phyloP scores from a whole-genome alignment of 352 stramenopile genomes.

The Globisporangium nunn region DNA sequence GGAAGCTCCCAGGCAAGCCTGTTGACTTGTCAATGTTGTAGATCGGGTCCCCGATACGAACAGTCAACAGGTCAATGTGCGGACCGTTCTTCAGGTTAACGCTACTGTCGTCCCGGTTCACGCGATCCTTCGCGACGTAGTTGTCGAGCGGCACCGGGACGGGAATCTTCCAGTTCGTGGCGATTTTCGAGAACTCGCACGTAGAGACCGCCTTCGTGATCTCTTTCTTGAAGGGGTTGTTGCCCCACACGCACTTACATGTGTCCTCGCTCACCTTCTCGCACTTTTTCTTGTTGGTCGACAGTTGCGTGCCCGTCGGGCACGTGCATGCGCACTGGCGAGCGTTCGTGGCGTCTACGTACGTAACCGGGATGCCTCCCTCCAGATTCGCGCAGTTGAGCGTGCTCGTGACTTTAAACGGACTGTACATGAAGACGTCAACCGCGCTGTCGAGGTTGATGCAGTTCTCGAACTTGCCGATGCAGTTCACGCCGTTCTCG shows the following conservation, averaged over 20 bases:
- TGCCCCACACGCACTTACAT: conserved; percentile 38
- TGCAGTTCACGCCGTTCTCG: conserved; percentile 17
- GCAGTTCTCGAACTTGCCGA: conserved; percentile 19
- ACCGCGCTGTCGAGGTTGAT: conserved; percentile 27
- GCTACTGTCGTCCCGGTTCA: conserved; percentile 15
- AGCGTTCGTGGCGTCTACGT: conserved; percentile 21
- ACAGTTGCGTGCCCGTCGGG: conserved; percentile 25
- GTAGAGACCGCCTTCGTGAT: conserved; percentile 8
- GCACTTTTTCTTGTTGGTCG: conserved; percentile 18
- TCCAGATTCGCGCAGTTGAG: conserved; percentile 29
- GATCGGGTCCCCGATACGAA: not conserved
- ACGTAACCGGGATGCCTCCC: conserved; percentile 35
- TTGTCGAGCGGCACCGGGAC: conserved; percentile 45
- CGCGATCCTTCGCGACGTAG: conserved; percentile 36
- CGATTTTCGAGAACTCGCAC: conserved; percentile 17
- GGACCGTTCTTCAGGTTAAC: not conserved
- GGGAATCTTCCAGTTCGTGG: conserved; percentile 20
- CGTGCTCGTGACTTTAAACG: conserved; percentile 36
- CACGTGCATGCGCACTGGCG: conserved; percentile 54
- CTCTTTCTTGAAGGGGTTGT: conserved; percentile 10
- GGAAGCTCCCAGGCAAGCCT: not conserved
- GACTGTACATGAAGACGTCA: conserved; percentile 65
- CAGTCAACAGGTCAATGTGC: conserved; percentile 4
- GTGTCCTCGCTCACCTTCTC: conserved; percentile 16
- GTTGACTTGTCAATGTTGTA: conserved; percentile 4